Percentiles rank a stretch among this genome's conserved stretches.
Evolutionary conservation across 1,139 yeast genomes (phyloP).

Genomic region (Debaryomyces sp.): DNA sequence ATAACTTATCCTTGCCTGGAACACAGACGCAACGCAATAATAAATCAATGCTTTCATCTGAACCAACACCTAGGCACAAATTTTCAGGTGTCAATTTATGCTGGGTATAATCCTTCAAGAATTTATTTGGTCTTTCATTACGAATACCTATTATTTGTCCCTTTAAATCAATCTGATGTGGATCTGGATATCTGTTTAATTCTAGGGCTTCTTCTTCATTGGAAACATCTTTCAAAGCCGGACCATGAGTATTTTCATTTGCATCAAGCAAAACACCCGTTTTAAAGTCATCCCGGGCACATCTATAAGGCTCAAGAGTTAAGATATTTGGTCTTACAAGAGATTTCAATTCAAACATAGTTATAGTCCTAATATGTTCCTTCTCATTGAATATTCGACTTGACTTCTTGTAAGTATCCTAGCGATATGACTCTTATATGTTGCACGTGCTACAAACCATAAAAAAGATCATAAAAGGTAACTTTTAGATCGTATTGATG

Average conservation of each 20-base stretch:
- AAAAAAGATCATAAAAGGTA: not conserved
- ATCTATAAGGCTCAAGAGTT: slow-evolving; percentile 83
- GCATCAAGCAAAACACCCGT: slow-evolving; percentile 91
- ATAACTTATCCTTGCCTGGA: slow-evolving; percentile 80
- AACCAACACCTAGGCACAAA: slow-evolving; percentile 92
- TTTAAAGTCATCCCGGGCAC: slow-evolving; percentile 92
- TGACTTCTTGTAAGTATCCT: not conserved
- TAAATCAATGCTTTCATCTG: slow-evolving; percentile 93
- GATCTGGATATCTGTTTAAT: slow-evolving; percentile 93
- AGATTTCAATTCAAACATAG: slow-evolving; percentile 56
- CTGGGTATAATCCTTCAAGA: slow-evolving; percentile 18
- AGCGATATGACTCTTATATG: slow-evolving; percentile 3
- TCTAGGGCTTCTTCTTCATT: slow-evolving; percentile 40
- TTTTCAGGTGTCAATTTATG: slow-evolving; percentile 59
- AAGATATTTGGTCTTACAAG: slow-evolving; percentile 84
- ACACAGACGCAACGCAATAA: slow-evolving; percentile 80
- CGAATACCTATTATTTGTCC: slow-evolving; percentile 71
- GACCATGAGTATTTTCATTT: slow-evolving; percentile 94
- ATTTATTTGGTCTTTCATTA: slow-evolving; percentile 47
- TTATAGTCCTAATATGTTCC: not conserved
- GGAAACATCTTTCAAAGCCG: slow-evolving; percentile 52
- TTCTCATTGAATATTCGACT: not conserved
- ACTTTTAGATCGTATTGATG: no score
- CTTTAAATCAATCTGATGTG: slow-evolving; percentile 86
- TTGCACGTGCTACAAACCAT: not conserved